A percentile compares a stretch with the other conserved stretches of the same genome.
Conservation (phyloP, 163 green algal genomes). For the Coccomyxa subellipsoidea region DNA sequence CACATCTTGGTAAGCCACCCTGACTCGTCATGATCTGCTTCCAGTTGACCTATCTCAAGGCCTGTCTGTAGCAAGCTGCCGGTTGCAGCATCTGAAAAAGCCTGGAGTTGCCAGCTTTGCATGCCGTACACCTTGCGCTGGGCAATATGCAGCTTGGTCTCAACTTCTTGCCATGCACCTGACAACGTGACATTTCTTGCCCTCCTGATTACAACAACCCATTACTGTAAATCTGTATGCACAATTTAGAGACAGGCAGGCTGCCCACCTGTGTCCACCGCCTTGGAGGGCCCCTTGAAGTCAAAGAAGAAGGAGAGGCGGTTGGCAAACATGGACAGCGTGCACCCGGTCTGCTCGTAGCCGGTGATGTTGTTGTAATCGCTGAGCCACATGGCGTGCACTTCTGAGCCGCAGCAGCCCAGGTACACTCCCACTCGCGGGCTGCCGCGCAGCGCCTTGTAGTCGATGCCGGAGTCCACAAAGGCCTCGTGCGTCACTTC, state of each 20-base stretch:
- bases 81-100: too few relatives aligned
- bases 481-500: conserved; percentile 18
- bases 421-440: conserved; percentile 11
- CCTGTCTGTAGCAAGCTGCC: not conserved
- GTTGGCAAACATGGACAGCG: conserved; percentile 20
- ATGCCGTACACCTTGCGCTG: too few relatives aligned
- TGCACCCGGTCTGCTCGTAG: conserved; percentile 20
- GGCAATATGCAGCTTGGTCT: too few relatives aligned
- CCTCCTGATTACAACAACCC: too few relatives aligned
- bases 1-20: not conserved
- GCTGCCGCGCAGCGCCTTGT: conserved; percentile 4
- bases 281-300: conserved; percentile 21
- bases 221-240: too few relatives aligned
- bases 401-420: conserved; percentile 17
- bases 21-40: not conserved
- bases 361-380: conserved; percentile 16
- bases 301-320: conserved; percentile 19
- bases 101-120: too few relatives aligned
- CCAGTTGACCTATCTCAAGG: not conserved
- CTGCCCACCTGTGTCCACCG: conserved; percentile 9
- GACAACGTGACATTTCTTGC: too few relatives aligned
- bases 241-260: not conserved
- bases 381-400: conserved; percentile 10
- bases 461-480: conserved; percentile 10
- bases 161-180: too few relatives aligned